Conservation (phyloP, 2,329 filamentous ascomycete species). For the Hymenoscyphus infarciens region DNA sequence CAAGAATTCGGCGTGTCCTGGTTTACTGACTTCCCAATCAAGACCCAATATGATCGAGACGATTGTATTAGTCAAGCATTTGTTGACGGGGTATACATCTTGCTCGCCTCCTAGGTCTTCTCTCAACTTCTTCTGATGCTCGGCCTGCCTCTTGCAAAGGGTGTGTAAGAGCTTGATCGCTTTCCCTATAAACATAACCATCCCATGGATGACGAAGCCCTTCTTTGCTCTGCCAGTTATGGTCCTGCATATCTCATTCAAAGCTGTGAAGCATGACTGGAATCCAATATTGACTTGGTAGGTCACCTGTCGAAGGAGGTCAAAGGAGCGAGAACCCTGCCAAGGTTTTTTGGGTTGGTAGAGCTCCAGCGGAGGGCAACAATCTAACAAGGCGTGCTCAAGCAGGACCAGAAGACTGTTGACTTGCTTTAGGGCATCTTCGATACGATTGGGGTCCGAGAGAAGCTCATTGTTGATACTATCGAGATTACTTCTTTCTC, state of each 20-base stretch:
- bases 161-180: conserved; percentile 18
- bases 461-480: conserved; percentile 10
- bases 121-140: conserved; percentile 15
- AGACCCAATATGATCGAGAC: conserved; percentile 20
- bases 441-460: conserved; percentile 21
- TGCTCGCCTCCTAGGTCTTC: conserved; percentile 3
- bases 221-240: conserved; percentile 24
- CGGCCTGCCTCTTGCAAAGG: conserved; percentile 18
- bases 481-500: conserved; percentile 16
- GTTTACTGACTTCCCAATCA: conserved; percentile 22
- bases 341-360: conserved; percentile 14
- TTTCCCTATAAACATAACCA: conserved; percentile 26
- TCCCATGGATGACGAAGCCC: conserved; percentile 18
- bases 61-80: conserved; percentile 20
- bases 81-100: conserved; percentile 26
- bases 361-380: conserved; percentile 18
- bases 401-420: conserved; percentile 19
- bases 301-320: conserved; percentile 23
- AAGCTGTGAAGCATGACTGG: conserved; percentile 22
- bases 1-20: conserved; percentile 36
- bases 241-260: conserved; percentile 25
- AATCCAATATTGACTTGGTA: conserved; percentile 21
- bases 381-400: conserved; percentile 17
- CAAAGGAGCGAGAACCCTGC: conserved; percentile 12
- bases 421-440: conserved; percentile 13